Evolutionary conservation across 495 filamentous ascomycete genomes (phyloP), one percentile per base, ranked within the genome.

Genomic region (Massariosphaeria phaeospora): DNA sequence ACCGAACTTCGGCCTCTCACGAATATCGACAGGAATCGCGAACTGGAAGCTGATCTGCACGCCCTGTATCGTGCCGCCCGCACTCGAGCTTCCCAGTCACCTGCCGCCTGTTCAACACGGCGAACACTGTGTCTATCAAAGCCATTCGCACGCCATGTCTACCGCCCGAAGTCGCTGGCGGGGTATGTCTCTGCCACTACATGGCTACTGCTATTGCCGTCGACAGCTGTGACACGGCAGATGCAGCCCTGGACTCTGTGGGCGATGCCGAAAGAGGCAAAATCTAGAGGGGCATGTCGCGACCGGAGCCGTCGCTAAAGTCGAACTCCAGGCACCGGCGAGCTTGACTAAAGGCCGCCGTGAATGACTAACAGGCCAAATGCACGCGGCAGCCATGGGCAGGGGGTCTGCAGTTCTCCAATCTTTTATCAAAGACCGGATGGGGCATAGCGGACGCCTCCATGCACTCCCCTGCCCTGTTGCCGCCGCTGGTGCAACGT

Each of bases 351-450:
- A n/a, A 55, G 41, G 34, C 17, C 13, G 27, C 15, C 12, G 15
- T 17, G 25, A 58, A 52, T 58, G 55, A 58, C 55, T 58, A 58
- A 58, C 20, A 36, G 11, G 15, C 23, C 2, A 1, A 36, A 15
- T 47, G 40, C 47, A 36, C 15, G 13, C 11, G 13, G 39, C 47
- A n/a, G n/a, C 30, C 6, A 1, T 5, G 24, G 31, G 7, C 5
- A 43, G 25, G 44, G 11, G 24, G 1, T 42, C 17, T 13, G 10
- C 3, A 4, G 20, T n/a, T 36, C 39, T 20, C 48, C 48, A 48
- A 53, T 52, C 30, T 25, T 48, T 54, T 59, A 59, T 53, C 48
- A 59, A 40, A 40, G 25, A 47, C 56, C 42, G 8, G 43, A 59
- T 31, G 15, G 2, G 49, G 49, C 40, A 36, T 53, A 33, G 48